phyloP scores from a whole-genome alignment of 1,139 yeast genomes.

The Diutina scorzettiae region DNA sequence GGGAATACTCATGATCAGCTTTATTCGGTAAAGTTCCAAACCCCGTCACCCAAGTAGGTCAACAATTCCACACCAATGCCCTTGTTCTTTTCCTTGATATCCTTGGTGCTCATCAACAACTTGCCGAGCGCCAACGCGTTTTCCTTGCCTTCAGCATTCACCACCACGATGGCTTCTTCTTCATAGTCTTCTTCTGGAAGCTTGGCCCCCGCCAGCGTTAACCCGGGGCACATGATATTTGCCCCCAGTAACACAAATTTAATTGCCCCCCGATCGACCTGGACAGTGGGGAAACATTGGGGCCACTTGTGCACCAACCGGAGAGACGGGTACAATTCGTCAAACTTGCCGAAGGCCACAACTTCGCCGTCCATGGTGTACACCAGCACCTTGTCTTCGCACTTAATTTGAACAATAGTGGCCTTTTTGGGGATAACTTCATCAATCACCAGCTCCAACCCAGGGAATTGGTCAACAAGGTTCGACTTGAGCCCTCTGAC shows the following conservation, averaged over 20 bases:
- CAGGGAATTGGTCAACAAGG: slow-evolving; percentile 61
- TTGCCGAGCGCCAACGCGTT: slow-evolving; percentile 84
- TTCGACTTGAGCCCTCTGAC: slow-evolving; percentile 74
- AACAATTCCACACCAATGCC: slow-evolving; percentile 84
- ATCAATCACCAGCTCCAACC: slow-evolving; percentile 63
- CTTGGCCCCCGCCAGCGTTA: slow-evolving; percentile 81
- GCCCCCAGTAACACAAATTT: slow-evolving; percentile 92
- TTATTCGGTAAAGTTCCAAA: slow-evolving; percentile 48
- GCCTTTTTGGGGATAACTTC: slow-evolving; percentile 83
- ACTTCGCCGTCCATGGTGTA: slow-evolving; percentile 67
- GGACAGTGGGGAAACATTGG: slow-evolving; percentile 69
- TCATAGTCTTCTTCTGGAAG: slow-evolving; percentile 63
- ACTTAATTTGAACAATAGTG: slow-evolving; percentile 71
- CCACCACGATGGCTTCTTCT: slow-evolving; percentile 59
- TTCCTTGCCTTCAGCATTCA: slow-evolving; percentile 90
- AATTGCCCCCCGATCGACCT: slow-evolving; percentile 94
- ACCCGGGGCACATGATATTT: slow-evolving; percentile 94
- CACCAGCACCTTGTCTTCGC: slow-evolving; percentile 79
- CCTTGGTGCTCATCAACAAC: slow-evolving; percentile 80
- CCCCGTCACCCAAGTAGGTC: slow-evolving; percentile 83
- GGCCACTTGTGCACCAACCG: slow-evolving; percentile 76
- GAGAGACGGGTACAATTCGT: slow-evolving; percentile 71
- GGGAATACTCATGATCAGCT: not conserved
- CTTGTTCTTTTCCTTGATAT: slow-evolving; percentile 71
- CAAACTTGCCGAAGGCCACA: slow-evolving; percentile 71